Conservation (phyloP, 768 basidiomycete species). For the Mycena haematopus region DNA sequence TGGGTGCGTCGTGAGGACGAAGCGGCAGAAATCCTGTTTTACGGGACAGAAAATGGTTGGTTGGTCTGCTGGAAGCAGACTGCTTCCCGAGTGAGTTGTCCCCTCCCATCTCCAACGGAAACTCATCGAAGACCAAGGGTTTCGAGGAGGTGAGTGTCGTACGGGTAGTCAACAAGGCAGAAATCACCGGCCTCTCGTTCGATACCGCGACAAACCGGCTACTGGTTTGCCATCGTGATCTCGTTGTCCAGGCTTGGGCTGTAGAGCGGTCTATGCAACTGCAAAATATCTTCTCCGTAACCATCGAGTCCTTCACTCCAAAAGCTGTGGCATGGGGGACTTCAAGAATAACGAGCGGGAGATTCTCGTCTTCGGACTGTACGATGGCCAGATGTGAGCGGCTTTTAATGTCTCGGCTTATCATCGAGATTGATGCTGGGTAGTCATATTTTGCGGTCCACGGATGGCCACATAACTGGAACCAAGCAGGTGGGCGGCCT, state of each 20-base stretch:
- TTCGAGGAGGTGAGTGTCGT: constrained; percentile 24
- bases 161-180: constrained; percentile 13
- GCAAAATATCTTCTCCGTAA: constrained; percentile 16
- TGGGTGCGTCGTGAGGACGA: constrained; percentile 26
- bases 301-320: constrained; percentile 19
- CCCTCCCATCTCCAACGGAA: background rate
- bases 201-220: constrained; percentile 29
- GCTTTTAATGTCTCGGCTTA: too few relatives aligned
- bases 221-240: constrained; percentile 20
- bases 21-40: constrained; percentile 12
- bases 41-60: constrained; percentile 21
- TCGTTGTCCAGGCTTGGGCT: constrained; percentile 20
- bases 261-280: constrained; percentile 2
- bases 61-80: constrained; percentile 24
- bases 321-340: constrained; percentile 27
- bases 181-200: constrained; percentile 30
- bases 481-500: too few relatives aligned
- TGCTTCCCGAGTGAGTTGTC: background rate
- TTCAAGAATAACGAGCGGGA: constrained; percentile 4
- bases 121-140: background rate
- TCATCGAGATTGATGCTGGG: too few relatives aligned
- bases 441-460: too few relatives aligned
- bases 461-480: too few relatives aligned
- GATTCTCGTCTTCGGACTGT: too few relatives aligned
- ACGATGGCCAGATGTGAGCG: too few relatives aligned